Evolutionary conservation across 371 early-diverging fungal species (phyloP), one percentile per base, ranked within the genome.

Genomic region (Mucor sp.): DNA sequence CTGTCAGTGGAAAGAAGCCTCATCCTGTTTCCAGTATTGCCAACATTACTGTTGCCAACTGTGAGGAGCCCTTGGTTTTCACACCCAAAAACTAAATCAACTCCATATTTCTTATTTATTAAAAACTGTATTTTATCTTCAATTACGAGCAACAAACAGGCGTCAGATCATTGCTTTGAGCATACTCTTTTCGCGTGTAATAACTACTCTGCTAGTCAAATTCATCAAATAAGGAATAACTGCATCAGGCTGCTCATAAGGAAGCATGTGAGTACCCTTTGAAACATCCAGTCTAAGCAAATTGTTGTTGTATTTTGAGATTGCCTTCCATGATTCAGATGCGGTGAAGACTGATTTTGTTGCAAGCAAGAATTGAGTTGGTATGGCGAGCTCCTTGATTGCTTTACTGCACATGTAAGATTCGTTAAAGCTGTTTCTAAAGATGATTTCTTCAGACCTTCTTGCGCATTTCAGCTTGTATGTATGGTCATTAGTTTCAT

Each of bases 31-130:
- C 58, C 2, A 65, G 61, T 23, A 57, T 79, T 27, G 66, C 47
- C 19, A 76, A 76, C 17, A 32, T 60, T 11, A 35, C 61, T 32
- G 47, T 60, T 0, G 7, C 37, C 5, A 69, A 61, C 11, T 66
- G 72, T 56, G 53, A 71, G 12, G 75, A 75, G 17, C 78, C 78
- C 50, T 37, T 77, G 11, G 32, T 77, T 11, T 64, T 77, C 21
- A 72, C 61, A 19, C 65, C 63, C 12, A 64, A 9, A 41, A 57
- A 63, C n/a, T 61, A 61, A 47, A 53, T 25, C 5, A 17, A 17
- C 4, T 5, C 14, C 14, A 9, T 35, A 35, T 35, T 35, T n/a
- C 15, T 6, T 39, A 33, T 33, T 33, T 39, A 39, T 39, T 39
- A 39, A 39, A 39, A 39, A 14, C 5, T 39, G 25, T 21, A 47